Conservation (phyloP, 1,284 basidiomycete genomes). For the Cryptococcus floricola region DNA sequence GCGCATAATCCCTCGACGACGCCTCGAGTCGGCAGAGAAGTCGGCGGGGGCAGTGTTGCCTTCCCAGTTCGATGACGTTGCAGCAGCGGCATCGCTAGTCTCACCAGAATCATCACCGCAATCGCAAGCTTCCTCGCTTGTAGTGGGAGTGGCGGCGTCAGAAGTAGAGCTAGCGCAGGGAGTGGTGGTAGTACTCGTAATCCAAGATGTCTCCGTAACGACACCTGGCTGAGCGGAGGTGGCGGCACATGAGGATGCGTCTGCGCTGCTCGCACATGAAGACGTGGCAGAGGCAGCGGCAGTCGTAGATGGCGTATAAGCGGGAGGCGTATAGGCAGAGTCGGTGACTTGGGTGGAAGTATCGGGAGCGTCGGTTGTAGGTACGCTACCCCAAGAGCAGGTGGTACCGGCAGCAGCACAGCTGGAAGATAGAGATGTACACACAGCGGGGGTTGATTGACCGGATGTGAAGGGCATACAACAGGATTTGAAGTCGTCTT, state of each 20-base stretch:
- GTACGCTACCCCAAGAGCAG: conserved; percentile 10
- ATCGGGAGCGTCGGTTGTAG: conserved; percentile 5
- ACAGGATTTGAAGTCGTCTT: conserved; percentile 15
- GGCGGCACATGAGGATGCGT: background rate
- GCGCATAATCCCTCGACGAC: background rate
- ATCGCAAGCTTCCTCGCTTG: conserved; percentile 1
- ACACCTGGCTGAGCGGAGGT: background rate
- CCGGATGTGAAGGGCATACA: conserved; percentile 17
- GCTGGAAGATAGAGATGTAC: conserved; percentile 5
- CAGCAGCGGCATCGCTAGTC: background rate
- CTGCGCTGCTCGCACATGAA: background rate
- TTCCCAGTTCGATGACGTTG: background rate
- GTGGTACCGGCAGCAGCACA: conserved; percentile 6
- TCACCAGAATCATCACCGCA: background rate
- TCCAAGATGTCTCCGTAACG: conserved; percentile 3
- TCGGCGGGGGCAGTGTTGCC: background rate
- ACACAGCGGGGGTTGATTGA: conserved; percentile 13
- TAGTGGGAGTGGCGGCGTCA: background rate
- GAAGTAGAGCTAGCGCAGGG: conserved; percentile 4
- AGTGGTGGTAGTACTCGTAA: conserved; percentile 10
- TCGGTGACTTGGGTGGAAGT: background rate
- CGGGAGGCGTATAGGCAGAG: conserved; percentile 1
- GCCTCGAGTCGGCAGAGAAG: background rate
- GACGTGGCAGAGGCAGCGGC: background rate
- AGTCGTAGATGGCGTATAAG: conserved; percentile 3